Percentiles rank a stretch among this genome's conserved stretches.
phyloP scores from a whole-genome alignment of 2,329 filamentous ascomycete genomes.

The Lasiodiplodia sp. region DNA sequence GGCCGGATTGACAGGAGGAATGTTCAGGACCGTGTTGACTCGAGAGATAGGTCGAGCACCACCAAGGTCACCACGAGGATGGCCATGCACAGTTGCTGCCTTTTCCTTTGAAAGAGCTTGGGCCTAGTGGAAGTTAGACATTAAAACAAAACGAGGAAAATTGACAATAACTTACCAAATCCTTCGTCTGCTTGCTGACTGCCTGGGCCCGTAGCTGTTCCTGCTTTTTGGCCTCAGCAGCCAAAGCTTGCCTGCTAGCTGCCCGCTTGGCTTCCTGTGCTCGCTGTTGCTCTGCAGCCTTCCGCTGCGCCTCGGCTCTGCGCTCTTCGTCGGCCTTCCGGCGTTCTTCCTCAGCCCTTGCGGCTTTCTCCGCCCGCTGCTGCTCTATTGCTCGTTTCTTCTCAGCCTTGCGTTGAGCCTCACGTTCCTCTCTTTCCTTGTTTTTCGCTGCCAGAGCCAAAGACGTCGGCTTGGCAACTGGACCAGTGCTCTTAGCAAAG shows the following conservation, averaged over 20 bases:
- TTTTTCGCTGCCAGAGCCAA: constrained; percentile 79
- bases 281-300: constrained; percentile 48
- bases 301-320: constrained; percentile 46
- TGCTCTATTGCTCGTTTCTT: constrained; percentile 83
- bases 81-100: constrained; percentile 38
- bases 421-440: constrained; percentile 86
- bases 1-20: constrained; percentile 67
- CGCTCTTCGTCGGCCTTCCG: constrained; percentile 37
- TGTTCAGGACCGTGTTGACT: constrained; percentile 68
- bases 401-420: constrained; percentile 78
- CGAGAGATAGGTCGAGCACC: constrained; percentile 64
- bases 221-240: constrained; percentile 39
- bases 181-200: constrained; percentile 35
- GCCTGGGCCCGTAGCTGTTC: constrained; percentile 27
- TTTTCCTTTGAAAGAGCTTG: constrained; percentile 38
- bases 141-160: neutral
- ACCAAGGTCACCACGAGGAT: constrained; percentile 57
- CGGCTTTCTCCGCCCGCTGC: constrained; percentile 72
- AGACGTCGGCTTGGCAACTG: constrained; percentile 40
- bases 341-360: constrained; percentile 62
- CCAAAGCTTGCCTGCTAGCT: constrained; percentile 43
- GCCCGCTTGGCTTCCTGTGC: constrained; percentile 45
- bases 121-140: constrained; percentile 27
- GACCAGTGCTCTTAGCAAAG: constrained; percentile 13
- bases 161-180: constrained; percentile 31